These are phyloP conservation scores for Pythium scleroteichum DNA, from an alignment of 352 stramenopile genomes.

Conservation along the genomic window DNA sequence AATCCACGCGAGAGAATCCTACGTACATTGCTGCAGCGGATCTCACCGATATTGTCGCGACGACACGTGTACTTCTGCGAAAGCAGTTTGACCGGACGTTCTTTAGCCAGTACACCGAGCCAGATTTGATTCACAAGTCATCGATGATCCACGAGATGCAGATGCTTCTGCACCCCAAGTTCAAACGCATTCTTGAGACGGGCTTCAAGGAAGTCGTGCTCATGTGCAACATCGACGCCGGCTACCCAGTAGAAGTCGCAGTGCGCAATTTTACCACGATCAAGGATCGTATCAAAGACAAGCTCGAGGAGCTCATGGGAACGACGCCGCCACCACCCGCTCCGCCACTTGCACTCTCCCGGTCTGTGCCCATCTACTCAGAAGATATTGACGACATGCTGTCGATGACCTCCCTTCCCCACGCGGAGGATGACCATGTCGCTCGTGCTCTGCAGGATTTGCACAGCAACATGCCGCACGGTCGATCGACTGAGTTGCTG, in stretches of 20 bases:
- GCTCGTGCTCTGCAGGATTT: not conserved
- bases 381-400: constrained; percentile 12
- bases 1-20: not conserved
- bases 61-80: constrained; percentile 2
- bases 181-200: constrained; percentile 9
- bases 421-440: not conserved
- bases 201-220: constrained; percentile 3
- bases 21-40: constrained; percentile 3
- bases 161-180: constrained; percentile 10
- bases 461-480: not conserved
- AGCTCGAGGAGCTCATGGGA: constrained; percentile 11
- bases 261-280: constrained; percentile 2
- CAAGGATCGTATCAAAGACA: not conserved
- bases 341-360: not conserved
- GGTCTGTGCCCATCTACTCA: not conserved
- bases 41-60: not conserved
- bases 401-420: not conserved
- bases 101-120: constrained; percentile 11
- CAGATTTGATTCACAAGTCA: not conserved
- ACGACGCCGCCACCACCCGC: not conserved
- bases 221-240: constrained; percentile 8
- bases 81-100: constrained; percentile 3
- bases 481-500: not conserved
- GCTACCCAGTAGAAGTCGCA: not conserved
- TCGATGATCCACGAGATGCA: constrained; percentile 10